Evolutionary conservation across 2,329 filamentous ascomycete genomes (phyloP), one percentile per base, ranked within the genome.

Genomic region (Diaporthe nobilis): DNA sequence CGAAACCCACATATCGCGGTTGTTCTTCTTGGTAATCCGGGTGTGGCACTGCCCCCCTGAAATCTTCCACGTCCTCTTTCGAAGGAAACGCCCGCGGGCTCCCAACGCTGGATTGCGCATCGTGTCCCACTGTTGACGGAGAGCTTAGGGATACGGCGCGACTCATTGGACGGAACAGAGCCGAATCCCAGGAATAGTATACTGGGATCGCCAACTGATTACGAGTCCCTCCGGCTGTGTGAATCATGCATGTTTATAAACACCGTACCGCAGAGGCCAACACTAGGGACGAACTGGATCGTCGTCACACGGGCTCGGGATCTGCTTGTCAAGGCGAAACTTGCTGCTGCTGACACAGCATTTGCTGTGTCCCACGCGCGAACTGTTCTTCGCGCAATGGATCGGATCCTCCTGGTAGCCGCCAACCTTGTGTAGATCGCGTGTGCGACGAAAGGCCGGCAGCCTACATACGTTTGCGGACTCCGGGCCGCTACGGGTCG

Each of bases 221-320:
- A 42, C 65, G 34, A 70, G 49, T 55, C 65, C 65, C 47, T n/a
- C 17, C 34, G 65, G 65, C 47, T 70, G 31, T 42, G 31, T 70
- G 65, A 53, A 53, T 70, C 47, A 70, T 55, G 49, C 63, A 39
- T 39, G 31, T 51, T 28, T 42, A 68, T 44, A 25, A 68, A 47
- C 63, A 39, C 34, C 28, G 25, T 42, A n/a, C 28, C 34, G 49
- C 20, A 55, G 53, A 20, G 47, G 47, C 63, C 7, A 28, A 20
- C n/a, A 70, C n/a, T 70, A 49, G 44, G 22, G 65, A 70, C 65
- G 47, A 70, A 70, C 47, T 28, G 22, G 65, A 68, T 70, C 65
- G 65, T 22, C 65, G 65, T 42, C 65, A 22, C 65, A 25, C 34
- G 8, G 65, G 47, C 22, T 37, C 49, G 47, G 65, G 49, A 49